Evolutionary conservation across 352 stramenopile genomes (phyloP), one percentile per base, ranked within the genome.

Genomic region (Globisporangium rhizosaccharum): DNA sequence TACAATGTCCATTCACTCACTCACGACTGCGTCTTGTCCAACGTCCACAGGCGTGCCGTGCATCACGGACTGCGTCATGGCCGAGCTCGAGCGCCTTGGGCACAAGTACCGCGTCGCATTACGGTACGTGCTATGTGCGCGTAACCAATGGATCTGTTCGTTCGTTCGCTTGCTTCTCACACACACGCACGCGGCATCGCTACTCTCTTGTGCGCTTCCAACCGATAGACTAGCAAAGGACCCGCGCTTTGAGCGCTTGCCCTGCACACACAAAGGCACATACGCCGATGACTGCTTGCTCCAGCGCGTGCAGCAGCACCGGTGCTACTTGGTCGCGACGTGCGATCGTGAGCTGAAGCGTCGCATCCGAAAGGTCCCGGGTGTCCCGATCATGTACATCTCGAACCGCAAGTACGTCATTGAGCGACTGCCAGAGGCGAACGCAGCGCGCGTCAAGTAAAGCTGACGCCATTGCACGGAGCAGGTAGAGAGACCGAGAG

Each of bases 371-470:
- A 99, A 99, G 77, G 98, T 99, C 63, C 97, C 97, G 10, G 97
- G 97, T 63, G 97, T 99, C 44, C 97, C 97, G 23, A 99, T 99
- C 79, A 99, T 99, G 97, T 99, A 99, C 83, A 99, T 99, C 64
- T 97, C 92, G 61, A 97, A 97, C 68, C 96, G 97, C 72, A 98
- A 98, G 67, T 99, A 99, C 79, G 98, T 97, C 51, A 98, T 99
- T 37, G 97, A 99, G 75, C 82, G 97, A 44, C 98, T 99, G 88
- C 97, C 97, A 12, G 97, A 99, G 80, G 97, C 97, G 28, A 95
- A 95, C 59, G 85, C 85, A 17, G 83, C 84, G 66, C 92, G 92
- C 63, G 79, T 95, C 72, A 93, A 95, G 68, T 93, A 90, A 69
- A 52, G 18, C 33, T 12, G 23, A 55, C 15, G 47, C 33, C n/a